Conservation (phyloP, 805 yeast species). For the Wickerhamiella nectarea region DNA sequence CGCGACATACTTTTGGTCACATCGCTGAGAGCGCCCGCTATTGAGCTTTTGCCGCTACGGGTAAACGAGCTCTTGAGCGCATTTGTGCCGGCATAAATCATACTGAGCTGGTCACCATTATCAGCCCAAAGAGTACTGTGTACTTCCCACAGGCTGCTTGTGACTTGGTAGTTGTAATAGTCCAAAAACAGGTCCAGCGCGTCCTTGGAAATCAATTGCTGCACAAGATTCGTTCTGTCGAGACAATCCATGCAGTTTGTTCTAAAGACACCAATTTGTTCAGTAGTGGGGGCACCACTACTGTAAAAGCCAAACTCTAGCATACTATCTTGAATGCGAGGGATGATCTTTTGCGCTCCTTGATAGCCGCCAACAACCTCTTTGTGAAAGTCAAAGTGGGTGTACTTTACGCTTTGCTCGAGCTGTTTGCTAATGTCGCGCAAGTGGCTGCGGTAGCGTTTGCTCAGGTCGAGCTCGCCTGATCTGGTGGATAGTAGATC, state of each 20-base stretch:
- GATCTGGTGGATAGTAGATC: slow-evolving; percentile 71
- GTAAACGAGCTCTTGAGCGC: slow-evolving; percentile 92
- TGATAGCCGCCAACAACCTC: slow-evolving; percentile 87
- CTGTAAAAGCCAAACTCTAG: slow-evolving; percentile 67
- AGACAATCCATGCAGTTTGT: slow-evolving; percentile 91
- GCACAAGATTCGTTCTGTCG: slow-evolving; percentile 81
- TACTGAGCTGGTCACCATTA: slow-evolving; percentile 92
- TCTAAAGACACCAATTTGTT: slow-evolving; percentile 84
- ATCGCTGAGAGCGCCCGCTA: slow-evolving; percentile 95
- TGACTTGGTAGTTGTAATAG: slow-evolving; percentile 32
- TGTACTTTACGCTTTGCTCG: slow-evolving; percentile 35
- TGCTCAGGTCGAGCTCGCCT: slow-evolving; percentile 59
- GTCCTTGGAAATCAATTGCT: slow-evolving; percentile 59
- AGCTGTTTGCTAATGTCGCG: slow-evolving; percentile 26
- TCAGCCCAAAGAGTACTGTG: slow-evolving; percentile 95
- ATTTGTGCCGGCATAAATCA: slow-evolving; percentile 93
- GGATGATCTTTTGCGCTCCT: slow-evolving; percentile 59
- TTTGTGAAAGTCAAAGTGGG: slow-evolving; percentile 86
- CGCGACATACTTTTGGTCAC: slow-evolving; percentile 92
- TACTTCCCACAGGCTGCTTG: slow-evolving; percentile 44
- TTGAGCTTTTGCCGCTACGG: slow-evolving; percentile 87
- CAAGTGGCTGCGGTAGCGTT: slow-evolving; percentile 50
- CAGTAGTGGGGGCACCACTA: slow-evolving; percentile 54
- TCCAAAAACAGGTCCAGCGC: slow-evolving; percentile 38
- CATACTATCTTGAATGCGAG: slow-evolving; percentile 49